A percentile compares a stretch with the other conserved stretches of the same genome.
Conservation (phyloP, 2,329 filamentous ascomycete species). For the Pleomassaria siparia region DNA sequence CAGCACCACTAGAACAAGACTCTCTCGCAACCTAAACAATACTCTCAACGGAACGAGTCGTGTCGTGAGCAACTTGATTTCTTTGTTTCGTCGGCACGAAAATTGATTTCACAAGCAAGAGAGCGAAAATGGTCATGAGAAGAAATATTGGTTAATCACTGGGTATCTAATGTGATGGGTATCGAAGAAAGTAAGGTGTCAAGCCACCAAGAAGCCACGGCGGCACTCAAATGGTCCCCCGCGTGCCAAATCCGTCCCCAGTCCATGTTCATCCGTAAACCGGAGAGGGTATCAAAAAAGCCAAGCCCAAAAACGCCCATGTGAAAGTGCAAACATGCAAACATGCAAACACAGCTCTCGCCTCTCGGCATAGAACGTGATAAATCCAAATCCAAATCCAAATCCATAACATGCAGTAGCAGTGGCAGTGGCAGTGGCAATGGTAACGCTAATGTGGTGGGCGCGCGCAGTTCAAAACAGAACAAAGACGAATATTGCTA, state of each 20-base stretch:
- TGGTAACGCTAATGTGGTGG: slow-evolving; percentile 6
- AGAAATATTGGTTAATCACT: slow-evolving; percentile 15
- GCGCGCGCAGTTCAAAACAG: slow-evolving; percentile 15
- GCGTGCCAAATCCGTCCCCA: slow-evolving; percentile 16
- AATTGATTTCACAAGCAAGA: neutral
- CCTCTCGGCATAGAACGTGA: no score
- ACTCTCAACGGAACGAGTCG: slow-evolving; percentile 5
- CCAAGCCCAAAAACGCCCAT: neutral
- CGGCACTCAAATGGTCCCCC: slow-evolving; percentile 20
- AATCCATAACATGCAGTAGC: slow-evolving; percentile 8
- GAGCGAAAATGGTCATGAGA: slow-evolving; percentile 2
- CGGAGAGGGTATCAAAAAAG: slow-evolving; percentile 7
- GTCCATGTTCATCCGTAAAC: slow-evolving; percentile 1
- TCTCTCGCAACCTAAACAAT: slow-evolving; percentile 26
- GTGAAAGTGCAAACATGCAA: no score
- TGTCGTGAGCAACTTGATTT: slow-evolving; percentile 2
- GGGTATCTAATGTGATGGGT: slow-evolving; percentile 31
- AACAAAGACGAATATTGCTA: slow-evolving; percentile 17
- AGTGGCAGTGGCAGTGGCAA: no score
- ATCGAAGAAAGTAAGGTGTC: slow-evolving; percentile 34
- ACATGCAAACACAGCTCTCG: no score
- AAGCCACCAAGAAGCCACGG: slow-evolving; percentile 28
- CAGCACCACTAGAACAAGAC: slow-evolving; percentile 8
- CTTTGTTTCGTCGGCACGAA: slow-evolving; percentile 1
- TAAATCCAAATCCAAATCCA: no score